phyloP scores from a whole-genome alignment of 148 eudicot genomes.

The Chenopodium album region DNA sequence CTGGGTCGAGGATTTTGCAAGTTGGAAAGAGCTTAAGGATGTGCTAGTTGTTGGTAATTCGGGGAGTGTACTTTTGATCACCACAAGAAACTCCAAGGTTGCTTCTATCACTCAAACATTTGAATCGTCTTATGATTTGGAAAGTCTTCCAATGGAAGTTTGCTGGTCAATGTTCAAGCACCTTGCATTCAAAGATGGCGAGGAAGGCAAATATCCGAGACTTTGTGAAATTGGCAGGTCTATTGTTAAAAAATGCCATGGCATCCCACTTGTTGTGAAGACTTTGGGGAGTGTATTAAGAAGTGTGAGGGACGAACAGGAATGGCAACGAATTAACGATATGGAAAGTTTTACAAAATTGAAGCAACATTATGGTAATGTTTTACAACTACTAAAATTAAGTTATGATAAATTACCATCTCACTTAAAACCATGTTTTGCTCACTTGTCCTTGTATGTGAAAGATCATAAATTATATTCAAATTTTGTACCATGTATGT shows the following conservation, averaged over 20 bases:
- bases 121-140: not conserved
- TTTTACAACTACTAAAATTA: constrained; percentile 11
- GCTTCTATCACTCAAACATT: constrained; percentile 15
- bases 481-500: not conserved
- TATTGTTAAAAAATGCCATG: constrained; percentile 33
- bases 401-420: constrained; percentile 28
- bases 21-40: constrained; percentile 15
- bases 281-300: constrained; percentile 28
- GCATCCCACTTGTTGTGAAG: constrained; percentile 44
- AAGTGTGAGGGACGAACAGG: constrained; percentile 17
- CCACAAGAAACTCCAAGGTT: constrained; percentile 28
- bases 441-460: not conserved
- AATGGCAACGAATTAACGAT: constrained; percentile 25
- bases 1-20: constrained; percentile 18
- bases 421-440: constrained; percentile 30
- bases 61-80: constrained; percentile 24
- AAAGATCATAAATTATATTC: not conserved
- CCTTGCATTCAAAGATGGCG: constrained; percentile 30
- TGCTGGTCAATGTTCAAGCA: constrained; percentile 28
- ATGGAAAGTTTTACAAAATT: constrained; percentile 1
- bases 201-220: not conserved
- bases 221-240: constrained; percentile 23
- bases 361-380: not conserved
- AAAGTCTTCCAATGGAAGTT: not conserved
- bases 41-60: constrained; percentile 10